A percentile compares a stretch with the other conserved stretches of the same genome.
Evolutionary conservation across 768 basidiomycete genomes (phyloP).

Genomic region (Leucogyrophana mollusca): DNA sequence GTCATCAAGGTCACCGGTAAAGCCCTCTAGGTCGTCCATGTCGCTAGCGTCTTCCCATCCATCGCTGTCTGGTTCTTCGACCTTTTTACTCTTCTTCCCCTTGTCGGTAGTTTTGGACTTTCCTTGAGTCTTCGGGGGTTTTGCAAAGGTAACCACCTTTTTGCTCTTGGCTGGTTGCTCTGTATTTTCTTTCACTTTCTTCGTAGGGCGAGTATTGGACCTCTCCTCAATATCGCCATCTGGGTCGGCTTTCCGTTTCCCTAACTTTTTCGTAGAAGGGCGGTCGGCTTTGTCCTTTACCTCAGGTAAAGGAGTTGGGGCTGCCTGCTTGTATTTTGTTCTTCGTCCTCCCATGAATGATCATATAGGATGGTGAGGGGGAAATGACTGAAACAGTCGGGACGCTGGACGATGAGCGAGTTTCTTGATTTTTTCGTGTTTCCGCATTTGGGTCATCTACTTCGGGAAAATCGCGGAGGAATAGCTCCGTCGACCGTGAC

Average conservation of each 20-base stretch:
- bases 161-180: constrained; percentile 16
- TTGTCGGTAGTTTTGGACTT: constrained; percentile 54
- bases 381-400: constrained; percentile 4
- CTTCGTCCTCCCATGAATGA: constrained; percentile 79
- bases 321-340: constrained; percentile 79
- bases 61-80: constrained; percentile 27
- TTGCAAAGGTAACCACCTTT: constrained; percentile 9
- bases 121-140: constrained; percentile 35
- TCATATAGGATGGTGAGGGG: constrained; percentile 1
- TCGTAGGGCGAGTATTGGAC: constrained; percentile 27
- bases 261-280: constrained; percentile 53
- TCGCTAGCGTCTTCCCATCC: constrained; percentile 41
- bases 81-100: constrained; percentile 45
- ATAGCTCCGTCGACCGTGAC: neutral
- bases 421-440: constrained; percentile 18
- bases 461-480: constrained; percentile 8
- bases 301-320: constrained; percentile 58
- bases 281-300: constrained; percentile 24
- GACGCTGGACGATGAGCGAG: constrained; percentile 1
- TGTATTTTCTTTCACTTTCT: constrained; percentile 34
- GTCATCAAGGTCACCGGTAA: constrained; percentile 50
- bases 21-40: constrained; percentile 30
- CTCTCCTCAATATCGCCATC: constrained; percentile 31
- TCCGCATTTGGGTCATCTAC: constrained; percentile 21
- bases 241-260: constrained; percentile 70